These are phyloP conservation scores for Cucurbita maxima DNA, from an alignment of 306 rosid genomes.

Conservation along the genomic window DNA sequence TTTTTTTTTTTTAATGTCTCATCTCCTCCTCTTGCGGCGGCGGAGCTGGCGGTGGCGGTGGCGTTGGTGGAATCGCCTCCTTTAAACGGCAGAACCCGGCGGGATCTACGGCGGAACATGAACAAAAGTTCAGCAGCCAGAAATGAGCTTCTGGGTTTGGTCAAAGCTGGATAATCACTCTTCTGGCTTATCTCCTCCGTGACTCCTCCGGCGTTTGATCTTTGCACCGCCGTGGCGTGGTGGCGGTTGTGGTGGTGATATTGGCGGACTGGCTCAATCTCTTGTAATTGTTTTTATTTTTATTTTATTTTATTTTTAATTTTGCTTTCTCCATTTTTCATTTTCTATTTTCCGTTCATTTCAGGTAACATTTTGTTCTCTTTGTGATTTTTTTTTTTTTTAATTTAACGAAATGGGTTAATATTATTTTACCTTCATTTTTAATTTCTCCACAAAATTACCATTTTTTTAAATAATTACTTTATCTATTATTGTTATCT, in stretches of 20 bases:
- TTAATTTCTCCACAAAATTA: too few relatives aligned
- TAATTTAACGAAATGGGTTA: background rate
- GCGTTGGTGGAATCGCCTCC: background rate
- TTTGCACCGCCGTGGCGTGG: background rate
- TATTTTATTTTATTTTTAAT: background rate
- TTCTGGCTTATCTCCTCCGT: background rate
- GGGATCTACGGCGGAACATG: background rate
- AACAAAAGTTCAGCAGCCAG: background rate
- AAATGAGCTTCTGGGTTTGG: background rate
- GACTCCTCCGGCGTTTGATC: constrained; percentile 3
- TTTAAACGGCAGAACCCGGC: background rate
- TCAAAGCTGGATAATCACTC: background rate
- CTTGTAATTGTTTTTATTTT: background rate
- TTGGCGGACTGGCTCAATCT: constrained; percentile 17
- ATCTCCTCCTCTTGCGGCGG: background rate
- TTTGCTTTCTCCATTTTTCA: background rate
- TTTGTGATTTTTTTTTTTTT: background rate
- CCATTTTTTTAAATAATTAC: too few relatives aligned
- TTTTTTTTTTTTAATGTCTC: background rate
- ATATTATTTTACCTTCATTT: background rate
- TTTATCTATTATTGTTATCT: too few relatives aligned
- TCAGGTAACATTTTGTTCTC: background rate
- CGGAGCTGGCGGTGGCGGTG: background rate
- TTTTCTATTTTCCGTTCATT: background rate
- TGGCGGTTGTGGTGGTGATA: constrained; percentile 7